Base-by-base conservation (phyloP, 2,329 filamentous ascomycete species). In the Tricladium varicosporioides region DNA sequence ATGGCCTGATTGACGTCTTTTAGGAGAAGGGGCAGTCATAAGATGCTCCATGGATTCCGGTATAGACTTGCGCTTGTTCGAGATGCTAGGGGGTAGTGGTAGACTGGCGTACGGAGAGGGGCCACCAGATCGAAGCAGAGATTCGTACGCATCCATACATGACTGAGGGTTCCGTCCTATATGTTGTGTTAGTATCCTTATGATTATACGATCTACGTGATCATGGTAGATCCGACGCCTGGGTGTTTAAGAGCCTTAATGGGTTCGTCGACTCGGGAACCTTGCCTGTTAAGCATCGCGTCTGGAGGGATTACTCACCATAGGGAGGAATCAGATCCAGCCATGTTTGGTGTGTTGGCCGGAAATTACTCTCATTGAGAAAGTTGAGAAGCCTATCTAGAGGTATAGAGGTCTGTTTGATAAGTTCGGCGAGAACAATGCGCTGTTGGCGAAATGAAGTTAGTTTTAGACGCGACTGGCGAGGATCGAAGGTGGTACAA, bases 381-480 rank as follows among this genome's bases (percentile, higher is more conserved):
- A 69, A 16, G 11, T 18, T 68, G 60, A 76, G 72, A 60, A 80
- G 73, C 61, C 77, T 68, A 55, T 73, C 72, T 58, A 75, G 72
- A 44, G 74, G 70, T 54, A 79, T 70, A 45, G 72, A 69, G 56
- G 74, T 73, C 44, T 71, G 72, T 67, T 79, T 82, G 63, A 82
- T 71, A 60, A 79, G 76, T 66, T 82, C 79, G 63, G 78, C 75
- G 61, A 82, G 73, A 56, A 82, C 68, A 65, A 75, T 75, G 56
- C 67, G 69, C 69, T 71, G 58, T 56, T 57, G 47, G 43, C 13
- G 51, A 33, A 43, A 43, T 54, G 51, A 48, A 47, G 62, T 68
- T 58, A 68, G 63, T 61, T 56, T 58, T 60, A 62, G 46, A 62
- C 53, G 58, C 59, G 58, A 60, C 49, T 57, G 60, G 49, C 53